Base-by-base conservation (phyloP, 192 early-diverging fungal species). In the Lobulomyces angularis region DNA sequence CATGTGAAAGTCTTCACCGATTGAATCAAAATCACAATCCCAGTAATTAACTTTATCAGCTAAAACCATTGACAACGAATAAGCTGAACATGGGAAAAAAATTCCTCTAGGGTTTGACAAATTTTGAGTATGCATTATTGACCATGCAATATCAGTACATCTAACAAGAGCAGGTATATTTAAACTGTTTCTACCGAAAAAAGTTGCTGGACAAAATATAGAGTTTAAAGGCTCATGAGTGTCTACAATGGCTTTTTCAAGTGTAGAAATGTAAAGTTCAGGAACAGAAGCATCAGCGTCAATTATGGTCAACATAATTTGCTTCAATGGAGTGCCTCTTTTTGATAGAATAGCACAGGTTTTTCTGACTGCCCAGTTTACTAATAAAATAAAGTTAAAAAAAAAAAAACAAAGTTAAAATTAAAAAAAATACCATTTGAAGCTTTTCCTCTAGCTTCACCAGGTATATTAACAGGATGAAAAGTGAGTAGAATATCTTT, bases 1-100 rank as follows among this genome's bases (percentile, higher is more conserved):
- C 79, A 83, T 85, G 56, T 85, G 83, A 64, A 85, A 61, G 63
- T 85, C 83, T 53, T 85, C 83, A 18, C 81, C 83, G 26, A 83
- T 76, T n/a, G 79, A 65, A 58, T 85, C 81, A 17, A 74, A 67
- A 32, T 77, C 73, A 23, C 75, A 65, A 53, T 85, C 83, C 83
- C 83, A 85, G 49, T 78, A 83, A 28, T 71, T 69, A 34, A 85
- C 81, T 26, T 65, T 35, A 23, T 76, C 57, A 22, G 74, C 78
- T 11, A 85, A 59, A 28, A 81, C 70, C 79, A 85, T 77, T 5
- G 72, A 74, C 29, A 85, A 51, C 45, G 72, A 71, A 55, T 85
- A 85, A 16, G 72, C 80, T 3, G 83, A 83, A 52, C 83, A 84
- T 27, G 83, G 83, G 32, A 39, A 39, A 11, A 12, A 12, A 37